Evolutionary conservation across 805 yeast genomes (phyloP), one percentile per base, ranked within the genome.

Genomic region (Suhomyces sp.): DNA sequence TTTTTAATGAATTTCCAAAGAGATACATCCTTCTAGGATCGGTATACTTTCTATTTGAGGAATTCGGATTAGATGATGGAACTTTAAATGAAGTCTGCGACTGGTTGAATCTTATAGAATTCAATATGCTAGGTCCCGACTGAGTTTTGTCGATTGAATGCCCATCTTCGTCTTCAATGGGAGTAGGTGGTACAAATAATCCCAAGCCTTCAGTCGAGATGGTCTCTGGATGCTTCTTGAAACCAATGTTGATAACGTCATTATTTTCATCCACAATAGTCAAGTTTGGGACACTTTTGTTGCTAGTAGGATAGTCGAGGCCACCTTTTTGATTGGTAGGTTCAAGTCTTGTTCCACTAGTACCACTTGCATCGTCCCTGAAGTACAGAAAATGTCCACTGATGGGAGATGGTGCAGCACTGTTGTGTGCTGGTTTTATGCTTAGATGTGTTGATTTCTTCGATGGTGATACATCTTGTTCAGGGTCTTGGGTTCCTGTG

Each of bases 1-100:
- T 15, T 18, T 50, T 48, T 9, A 68, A 46, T 1, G 70, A 52
- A 1, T 58, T 60, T 0, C 74, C 74, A 42, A 59, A 66, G 8
- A 65, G 38, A 25, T 54, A 50, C 45, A 52, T 41, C 7, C 38
- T 32, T 19, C 25, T 7, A 5, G 32, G 20, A 5, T 21, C 18
- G 1, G 32, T 20, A 9, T 15, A n/a, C n/a, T 13, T 9, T 14
- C 3, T 6, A 13, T 19, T 12, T 7, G 25, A 5, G 12, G 25
- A 15, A 10, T 7, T 20, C 10, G 22, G 22, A 7, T 20, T 20
- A 10, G 22, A 10, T 7, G 15, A 25, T 27, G 30, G 18, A 17
- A 17, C 21, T n/a, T 16, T 4, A 12, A 20, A 11, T 14, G n/a
- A 25, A 18, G n/a, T 4, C 8, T 16, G n/a, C n/a, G n/a, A n/a